Evolutionary conservation across 148 eudicot species (phyloP).

Genomic region (Amaranthus cruentus): DNA sequence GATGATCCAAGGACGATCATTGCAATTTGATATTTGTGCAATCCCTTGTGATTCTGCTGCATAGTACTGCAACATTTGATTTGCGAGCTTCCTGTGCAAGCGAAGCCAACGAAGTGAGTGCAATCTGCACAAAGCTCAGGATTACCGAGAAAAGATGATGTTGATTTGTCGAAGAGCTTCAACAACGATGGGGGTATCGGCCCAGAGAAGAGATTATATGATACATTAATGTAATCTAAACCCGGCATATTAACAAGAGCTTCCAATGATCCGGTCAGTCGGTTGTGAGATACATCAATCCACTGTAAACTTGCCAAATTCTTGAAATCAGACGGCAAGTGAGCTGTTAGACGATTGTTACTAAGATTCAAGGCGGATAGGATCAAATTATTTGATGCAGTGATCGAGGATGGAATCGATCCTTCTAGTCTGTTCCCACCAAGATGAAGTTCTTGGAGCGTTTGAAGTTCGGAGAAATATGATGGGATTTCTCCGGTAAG

Average conservation of each 20-base stretch:
- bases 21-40: slow-evolving; percentile 29
- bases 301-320: slow-evolving; percentile 39
- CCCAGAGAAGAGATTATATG: slow-evolving; percentile 58
- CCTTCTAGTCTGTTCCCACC: slow-evolving; percentile 63
- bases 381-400: slow-evolving; percentile 33
- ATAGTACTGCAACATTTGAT: slow-evolving; percentile 33
- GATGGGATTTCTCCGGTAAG: slow-evolving; percentile 59
- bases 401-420: slow-evolving; percentile 43
- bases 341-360: slow-evolving; percentile 47
- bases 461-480: slow-evolving; percentile 37
- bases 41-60: slow-evolving; percentile 19
- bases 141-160: slow-evolving; percentile 57
- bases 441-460: slow-evolving; percentile 47
- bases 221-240: slow-evolving; percentile 43
- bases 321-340: slow-evolving; percentile 40
- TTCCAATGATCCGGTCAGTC: slow-evolving; percentile 51
- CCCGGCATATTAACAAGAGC: slow-evolving; percentile 32
- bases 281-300: slow-evolving; percentile 55
- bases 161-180: slow-evolving; percentile 31
- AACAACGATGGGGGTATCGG: slow-evolving; percentile 45
- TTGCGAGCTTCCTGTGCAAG: slow-evolving; percentile 24
- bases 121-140: slow-evolving; percentile 46
- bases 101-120: slow-evolving; percentile 18
- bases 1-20: slow-evolving; percentile 45
- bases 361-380: slow-evolving; percentile 47